Evolutionary conservation across 2,329 filamentous ascomycete genomes (phyloP), one percentile per base, ranked within the genome.

Genomic region (Dryadomyces sulphureus): DNA sequence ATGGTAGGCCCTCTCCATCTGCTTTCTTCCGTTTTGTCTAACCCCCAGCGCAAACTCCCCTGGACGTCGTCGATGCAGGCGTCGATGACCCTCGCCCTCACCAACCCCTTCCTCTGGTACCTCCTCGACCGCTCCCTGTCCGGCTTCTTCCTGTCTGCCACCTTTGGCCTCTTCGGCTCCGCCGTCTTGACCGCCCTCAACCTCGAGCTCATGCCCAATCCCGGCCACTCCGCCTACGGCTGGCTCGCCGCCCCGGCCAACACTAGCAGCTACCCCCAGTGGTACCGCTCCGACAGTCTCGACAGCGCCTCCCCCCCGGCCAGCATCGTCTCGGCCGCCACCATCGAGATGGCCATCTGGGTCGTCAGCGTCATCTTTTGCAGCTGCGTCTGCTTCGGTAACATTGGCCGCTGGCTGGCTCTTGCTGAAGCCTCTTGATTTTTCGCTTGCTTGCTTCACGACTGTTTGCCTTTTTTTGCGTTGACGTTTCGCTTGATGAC

Each of bases 51-150:
- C 53, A 86, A 84, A 62, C 75, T 95, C 9, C 84, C 87, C 1
- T 98, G 92, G 92, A 76, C 89, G 55, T 95, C 89, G 8, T 92
- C 88, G 1, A 77, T 94, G n/a, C 92, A 98, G 63, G 79, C 93
- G 19, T 93, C 89, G 1, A 64, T 93, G 22, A 92, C 89, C 1
- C 78, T 98, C 42, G 85, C 88, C 20, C 77, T 96, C 49, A 86
- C 84, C 19, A 96, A 96, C 59, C 90, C 92, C 1, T 83, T 92
- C 9, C 68, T 98, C 17, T 98, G 92, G 92, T 98, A 94, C 64
- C 71, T 96, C 21, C 84, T 98, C 57, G 92, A 98, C 64, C 84
- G 90, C 43, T 92, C 87, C 41, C 80, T 79, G 54, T 75, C 88
- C 0, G 92, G 92, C 5, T 83, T 96, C 54, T 66, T 92, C 30